These are phyloP conservation scores for Udeniomyces megalosporus DNA, from an alignment of 768 basidiomycete species.

Conservation along the genomic window DNA sequence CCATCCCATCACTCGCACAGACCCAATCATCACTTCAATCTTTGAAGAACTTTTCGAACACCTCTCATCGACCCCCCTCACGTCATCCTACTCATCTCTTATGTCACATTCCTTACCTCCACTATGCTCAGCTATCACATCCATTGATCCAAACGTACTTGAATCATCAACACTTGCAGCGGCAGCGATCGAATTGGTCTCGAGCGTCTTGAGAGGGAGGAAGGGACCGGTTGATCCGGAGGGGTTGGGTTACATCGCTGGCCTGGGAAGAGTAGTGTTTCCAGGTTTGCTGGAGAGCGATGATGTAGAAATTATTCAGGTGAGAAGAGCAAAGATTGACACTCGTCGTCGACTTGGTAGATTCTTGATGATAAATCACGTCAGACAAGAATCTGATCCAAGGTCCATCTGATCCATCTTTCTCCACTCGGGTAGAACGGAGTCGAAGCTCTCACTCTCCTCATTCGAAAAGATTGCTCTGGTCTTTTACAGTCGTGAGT, in stretches of 20 bases:
- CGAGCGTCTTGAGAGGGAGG: conserved; percentile 53
- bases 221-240: conserved; percentile 35
- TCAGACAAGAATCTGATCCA: too few species aligned
- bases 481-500: conserved; percentile 60
- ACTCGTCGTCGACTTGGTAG: too few species aligned
- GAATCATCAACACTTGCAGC: conserved; percentile 57
- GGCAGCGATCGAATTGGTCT: conserved; percentile 67
- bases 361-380: too few species aligned
- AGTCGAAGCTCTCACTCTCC: conserved; percentile 57
- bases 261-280: conserved; percentile 38
- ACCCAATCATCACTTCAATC: conserved; percentile 76
- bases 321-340: conserved; percentile 17
- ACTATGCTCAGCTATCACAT: conserved; percentile 47
- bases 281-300: conserved; percentile 63
- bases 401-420: not conserved
- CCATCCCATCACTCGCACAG: conserved; percentile 30
- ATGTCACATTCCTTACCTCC: conserved; percentile 57
- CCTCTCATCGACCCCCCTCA: conserved; percentile 45
- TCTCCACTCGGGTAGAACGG: conserved; percentile 44
- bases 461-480: conserved; percentile 71
- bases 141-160: conserved; percentile 28
- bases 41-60: conserved; percentile 62
- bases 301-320: conserved; percentile 56
- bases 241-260: conserved; percentile 60
- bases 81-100: conserved; percentile 53